Evolutionary conservation across 805 yeast genomes (phyloP), one percentile per base, ranked within the genome.

Genomic region (Myxozyma melibiosi): DNA sequence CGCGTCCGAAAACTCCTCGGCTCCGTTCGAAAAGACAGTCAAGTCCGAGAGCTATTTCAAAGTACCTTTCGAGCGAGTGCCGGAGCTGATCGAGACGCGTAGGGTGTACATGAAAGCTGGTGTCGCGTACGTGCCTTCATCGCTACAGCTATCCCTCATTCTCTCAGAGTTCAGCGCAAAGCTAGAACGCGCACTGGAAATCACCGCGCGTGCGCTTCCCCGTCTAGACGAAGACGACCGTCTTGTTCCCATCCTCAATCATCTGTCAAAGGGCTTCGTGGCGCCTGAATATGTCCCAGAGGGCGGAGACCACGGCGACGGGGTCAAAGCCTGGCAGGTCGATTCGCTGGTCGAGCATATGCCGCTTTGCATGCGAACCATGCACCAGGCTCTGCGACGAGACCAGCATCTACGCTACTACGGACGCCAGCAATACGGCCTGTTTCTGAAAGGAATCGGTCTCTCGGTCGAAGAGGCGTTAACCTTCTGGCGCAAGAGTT

Each of bases 201-300:
- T 77, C 45, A 88, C 97, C 0, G 84, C 90, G 65, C 87, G 86
- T 68, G 80, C 87, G 20, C 74, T 90, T 53, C 95, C 96, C 5
- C 78, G 91, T 9, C 75, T 92, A 54, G 96, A 90, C 68, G 98
- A 92, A 74, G 97, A 90, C 68, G 95, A 90, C 69, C 78, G 99
- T 56, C 73, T 94, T 43, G 74, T 90, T 50, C 97, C 97, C 0
- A 83, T 94, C 28, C 76, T 94, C 61, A 83, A 84, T 66, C 90
- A 91, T 67, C 72, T 94, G 45, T 83, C 95, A 0, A 79, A 81
- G 30, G 90, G 90, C 11, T 87, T 86, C 66, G 47, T 65, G 16
- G 74, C 85, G 5, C 72, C 78, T 31, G 84, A 80, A 60, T 77
- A 76, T 66, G 73, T 65, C 42, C 65, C 67, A 24, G 71, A 68